Conservation (phyloP, 2,329 filamentous ascomycete species). For the Penicillium sp. region DNA sequence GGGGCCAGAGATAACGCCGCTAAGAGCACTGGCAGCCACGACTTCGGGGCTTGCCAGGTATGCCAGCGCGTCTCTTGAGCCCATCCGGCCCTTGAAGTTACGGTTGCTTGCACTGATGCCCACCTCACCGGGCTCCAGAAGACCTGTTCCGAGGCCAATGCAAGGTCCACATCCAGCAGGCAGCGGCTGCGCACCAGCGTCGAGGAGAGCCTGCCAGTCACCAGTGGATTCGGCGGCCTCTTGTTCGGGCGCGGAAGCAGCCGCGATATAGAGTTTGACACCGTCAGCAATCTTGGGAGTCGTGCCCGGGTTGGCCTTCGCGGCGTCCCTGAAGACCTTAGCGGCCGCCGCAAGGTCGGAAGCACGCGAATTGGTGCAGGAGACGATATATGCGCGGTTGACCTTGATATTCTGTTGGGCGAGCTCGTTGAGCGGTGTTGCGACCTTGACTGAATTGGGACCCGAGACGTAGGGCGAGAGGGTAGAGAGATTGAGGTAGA, state of each 20-base stretch:
- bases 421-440: constrained; percentile 72
- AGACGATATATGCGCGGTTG: constrained; percentile 82
- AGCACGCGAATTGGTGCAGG: constrained; percentile 81
- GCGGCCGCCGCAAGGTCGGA: constrained; percentile 81
- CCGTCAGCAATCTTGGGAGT: constrained; percentile 68
- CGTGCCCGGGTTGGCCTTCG: constrained; percentile 57
- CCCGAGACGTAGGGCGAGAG: constrained; percentile 81
- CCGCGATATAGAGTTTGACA: constrained; percentile 85
- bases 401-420: constrained; percentile 62
- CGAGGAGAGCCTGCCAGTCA: constrained; percentile 78
- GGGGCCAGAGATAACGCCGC: constrained; percentile 57
- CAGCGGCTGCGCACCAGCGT: constrained; percentile 71
- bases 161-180: constrained; percentile 78
- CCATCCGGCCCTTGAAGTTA: constrained; percentile 92
- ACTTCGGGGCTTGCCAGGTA: constrained; percentile 89
- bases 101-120: constrained; percentile 81
- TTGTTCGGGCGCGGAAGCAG: constrained; percentile 78
- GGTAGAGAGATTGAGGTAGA: constrained; percentile 78
- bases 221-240: constrained; percentile 71
- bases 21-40: constrained; percentile 82
- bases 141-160: constrained; percentile 77
- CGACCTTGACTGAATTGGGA: constrained; percentile 83
- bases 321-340: constrained; percentile 77
- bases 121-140: constrained; percentile 80
- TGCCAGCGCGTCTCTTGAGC: constrained; percentile 71